Base-by-base conservation (phyloP, 2,329 filamentous ascomycete genomes). In the Trichophyton verrucosum region DNA sequence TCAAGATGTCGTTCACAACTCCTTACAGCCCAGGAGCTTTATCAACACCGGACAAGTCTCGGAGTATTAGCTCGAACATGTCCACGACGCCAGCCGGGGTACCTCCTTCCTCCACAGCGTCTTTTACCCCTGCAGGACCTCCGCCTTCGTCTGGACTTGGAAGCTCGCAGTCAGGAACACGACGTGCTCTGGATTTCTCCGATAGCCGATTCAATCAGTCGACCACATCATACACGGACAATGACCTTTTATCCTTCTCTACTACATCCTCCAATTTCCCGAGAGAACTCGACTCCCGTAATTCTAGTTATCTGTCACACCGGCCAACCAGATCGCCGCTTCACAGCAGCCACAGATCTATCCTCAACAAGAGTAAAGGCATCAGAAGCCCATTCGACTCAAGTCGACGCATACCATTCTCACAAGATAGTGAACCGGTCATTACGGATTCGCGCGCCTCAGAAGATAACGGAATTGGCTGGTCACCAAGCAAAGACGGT, bases 1-100 rank as follows among this genome's bases (percentile, higher is more conserved):
- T 33, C 49, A 60, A 38, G 9, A 63, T 76, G 74, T 65, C 69
- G 6, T 76, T 74, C 65, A 64, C 69, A 60, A 67, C 70, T 15
- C 69, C 72, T 7, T 71, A 68, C 58, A 70, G 71, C 33, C 71
- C 73, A 9, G 73, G 70, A 30, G 69, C 72, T 5, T 72, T 73
- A 1, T 71, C 73, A 20, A 76, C 74, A 1, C 74, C 74, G 11
- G 72, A 68, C 17, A 75, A 72, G 64, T 69, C 69, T 24, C 69
- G 70, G 53, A 72, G 71, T 59, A 66, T 73, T 4, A 69, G 71
- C 61, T 71, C 71, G 61, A 70, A 75, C 64, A 74, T 79, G 51
- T 83, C 82, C 4, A 83, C 81, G 20, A 84, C 82, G 15, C 82
- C 82, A 59, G 80, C 80, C 55, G 82, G 81, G 46, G 77, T 75